Percentiles rank a stretch among this genome's conserved stretches.
Conservation (phyloP, 2,329 filamentous ascomycete species). For the Exophiala lecanii-corni region DNA sequence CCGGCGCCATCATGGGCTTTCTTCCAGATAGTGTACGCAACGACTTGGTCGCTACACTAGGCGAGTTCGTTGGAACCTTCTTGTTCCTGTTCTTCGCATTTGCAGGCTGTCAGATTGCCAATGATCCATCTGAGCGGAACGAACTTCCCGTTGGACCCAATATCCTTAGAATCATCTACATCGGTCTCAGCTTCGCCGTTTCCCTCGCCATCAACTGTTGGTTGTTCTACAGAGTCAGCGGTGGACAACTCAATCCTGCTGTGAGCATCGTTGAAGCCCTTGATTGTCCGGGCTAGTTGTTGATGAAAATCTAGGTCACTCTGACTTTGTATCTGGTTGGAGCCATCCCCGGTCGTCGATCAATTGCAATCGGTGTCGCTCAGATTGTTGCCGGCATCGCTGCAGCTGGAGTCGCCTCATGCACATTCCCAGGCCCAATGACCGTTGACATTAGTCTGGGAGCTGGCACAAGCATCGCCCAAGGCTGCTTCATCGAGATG, state of each 20-base stretch:
- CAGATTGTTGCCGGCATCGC: conserved; percentile 58
- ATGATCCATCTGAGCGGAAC: conserved; percentile 30
- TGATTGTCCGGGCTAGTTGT: too few relatives aligned
- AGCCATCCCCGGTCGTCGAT: conserved; percentile 50
- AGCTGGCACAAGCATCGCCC: conserved; percentile 47
- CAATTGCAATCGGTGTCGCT: conserved; percentile 48
- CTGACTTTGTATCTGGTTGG: conserved; percentile 55
- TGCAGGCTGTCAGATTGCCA: conserved; percentile 43
- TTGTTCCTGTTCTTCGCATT: conserved; percentile 49
- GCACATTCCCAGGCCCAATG: conserved; percentile 53
- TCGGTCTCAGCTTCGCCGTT: conserved; percentile 40
- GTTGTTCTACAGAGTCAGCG: conserved; percentile 50
- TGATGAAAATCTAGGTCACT: too few relatives aligned
- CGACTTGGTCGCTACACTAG: conserved; percentile 41
- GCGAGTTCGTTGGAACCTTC: conserved; percentile 51
- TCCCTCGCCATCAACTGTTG: conserved; percentile 49
- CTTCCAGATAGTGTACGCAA: conserved; percentile 12
- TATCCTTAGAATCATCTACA: conserved; percentile 15
- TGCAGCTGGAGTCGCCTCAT: conserved; percentile 54
- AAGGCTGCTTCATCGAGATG: conserved; percentile 63
- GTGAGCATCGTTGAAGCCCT: conserved; percentile 34
- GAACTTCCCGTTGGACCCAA: conserved; percentile 7
- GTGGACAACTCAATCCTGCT: conserved; percentile 49
- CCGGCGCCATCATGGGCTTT: conserved; percentile 8
- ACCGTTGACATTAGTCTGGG: conserved; percentile 52